Percentiles rank a stretch among this genome's conserved stretches.
phyloP scores from a whole-genome alignment of 2,329 filamentous ascomycete species.

The Fusarium mexicanum region DNA sequence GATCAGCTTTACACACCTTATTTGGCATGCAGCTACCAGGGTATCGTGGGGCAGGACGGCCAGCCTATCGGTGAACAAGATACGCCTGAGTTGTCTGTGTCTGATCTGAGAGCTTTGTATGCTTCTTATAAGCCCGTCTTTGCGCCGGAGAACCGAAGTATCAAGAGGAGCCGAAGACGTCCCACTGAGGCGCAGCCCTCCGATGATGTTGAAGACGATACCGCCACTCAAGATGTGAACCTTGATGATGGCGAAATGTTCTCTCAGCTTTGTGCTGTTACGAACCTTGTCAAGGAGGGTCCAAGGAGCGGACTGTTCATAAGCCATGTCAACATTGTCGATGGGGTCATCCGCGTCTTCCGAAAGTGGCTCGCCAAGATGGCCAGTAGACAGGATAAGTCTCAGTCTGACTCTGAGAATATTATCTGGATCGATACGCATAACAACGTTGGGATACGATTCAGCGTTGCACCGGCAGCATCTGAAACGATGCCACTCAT shows the following conservation, averaged over 20 bases:
- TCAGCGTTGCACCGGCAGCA: conserved; percentile 62
- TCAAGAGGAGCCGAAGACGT: conserved; percentile 38
- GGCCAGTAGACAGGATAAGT: conserved; percentile 31
- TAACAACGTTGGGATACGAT: conserved; percentile 73
- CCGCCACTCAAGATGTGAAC: conserved; percentile 67
- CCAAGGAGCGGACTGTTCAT: conserved; percentile 69
- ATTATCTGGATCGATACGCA: conserved; percentile 75
- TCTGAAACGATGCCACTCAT: conserved; percentile 62
- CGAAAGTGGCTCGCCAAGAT: conserved; percentile 72
- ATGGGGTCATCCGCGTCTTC: conserved; percentile 76
- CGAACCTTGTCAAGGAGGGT: conserved; percentile 74
- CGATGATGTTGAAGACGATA: conserved; percentile 47
- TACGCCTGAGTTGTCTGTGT: conserved; percentile 44
- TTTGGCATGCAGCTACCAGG: conserved; percentile 72
- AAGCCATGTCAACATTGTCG: conserved; percentile 71
- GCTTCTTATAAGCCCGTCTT: conserved; percentile 74
- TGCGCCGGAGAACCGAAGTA: conserved; percentile 60
- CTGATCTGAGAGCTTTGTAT: conserved; percentile 67
- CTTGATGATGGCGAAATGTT: conserved; percentile 78
- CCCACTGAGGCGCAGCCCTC: conserved; percentile 6
- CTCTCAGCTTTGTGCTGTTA: conserved; percentile 75
- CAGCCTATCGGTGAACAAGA: conserved; percentile 4
- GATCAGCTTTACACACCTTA: conserved; percentile 75
- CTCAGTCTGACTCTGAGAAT: conserved; percentile 6
- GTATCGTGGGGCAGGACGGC: conserved; percentile 55